Evolutionary conservation across 1,284 basidiomycete species (phyloP).

Genomic region (Thelephora terrestris): DNA sequence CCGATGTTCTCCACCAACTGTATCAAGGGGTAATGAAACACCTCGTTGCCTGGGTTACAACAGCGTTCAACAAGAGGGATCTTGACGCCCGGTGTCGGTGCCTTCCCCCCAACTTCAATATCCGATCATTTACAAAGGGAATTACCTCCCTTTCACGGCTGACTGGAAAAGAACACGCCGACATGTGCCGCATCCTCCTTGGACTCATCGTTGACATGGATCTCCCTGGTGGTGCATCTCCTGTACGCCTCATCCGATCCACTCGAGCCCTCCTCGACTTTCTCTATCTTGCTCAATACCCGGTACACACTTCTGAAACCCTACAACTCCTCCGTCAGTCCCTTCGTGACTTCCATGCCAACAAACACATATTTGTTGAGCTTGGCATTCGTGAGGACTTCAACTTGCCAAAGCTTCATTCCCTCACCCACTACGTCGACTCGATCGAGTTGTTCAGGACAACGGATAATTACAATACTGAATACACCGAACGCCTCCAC

Average conservation of each 20-base stretch:
- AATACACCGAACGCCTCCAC: no score
- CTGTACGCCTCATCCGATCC: neutral
- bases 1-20: no score
- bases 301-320: slow-evolving; percentile 14
- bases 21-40: no score
- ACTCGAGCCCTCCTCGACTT: no score
- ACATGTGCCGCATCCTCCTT: slow-evolving; percentile 14
- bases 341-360: slow-evolving; percentile 18
- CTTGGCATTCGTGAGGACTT: slow-evolving; percentile 17
- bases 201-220: slow-evolving; percentile 1
- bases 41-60: neutral
- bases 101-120: neutral
- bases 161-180: slow-evolving; percentile 14
- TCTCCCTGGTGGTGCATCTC: neutral
- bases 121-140: neutral
- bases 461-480: no score
- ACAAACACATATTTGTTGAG: slow-evolving; percentile 19
- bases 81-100: neutral
- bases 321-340: slow-evolving; percentile 14
- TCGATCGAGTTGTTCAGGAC: slow-evolving; percentile 15
- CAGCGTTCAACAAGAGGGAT: neutral
- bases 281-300: slow-evolving; percentile 20
- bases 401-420: slow-evolving; percentile 21
- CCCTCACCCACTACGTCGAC: slow-evolving; percentile 13
- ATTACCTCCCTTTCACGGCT: slow-evolving; percentile 6